These are phyloP conservation scores for Saccharum hybrid DNA, from an alignment of 202 grass and related monocot genomes.

Conservation along the genomic window DNA sequence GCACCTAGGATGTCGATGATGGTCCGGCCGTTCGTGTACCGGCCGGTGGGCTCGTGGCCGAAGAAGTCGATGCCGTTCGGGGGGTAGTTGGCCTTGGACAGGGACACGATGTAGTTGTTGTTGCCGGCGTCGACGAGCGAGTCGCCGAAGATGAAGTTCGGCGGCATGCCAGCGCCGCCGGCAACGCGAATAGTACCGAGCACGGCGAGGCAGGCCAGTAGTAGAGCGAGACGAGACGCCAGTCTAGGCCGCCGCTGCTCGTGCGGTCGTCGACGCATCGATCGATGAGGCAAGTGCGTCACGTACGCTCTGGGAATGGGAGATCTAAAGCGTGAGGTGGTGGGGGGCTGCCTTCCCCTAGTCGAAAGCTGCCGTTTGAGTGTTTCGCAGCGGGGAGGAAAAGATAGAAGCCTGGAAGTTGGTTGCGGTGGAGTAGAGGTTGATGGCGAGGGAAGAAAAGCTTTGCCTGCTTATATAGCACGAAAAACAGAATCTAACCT, in stretches of 20 bases:
- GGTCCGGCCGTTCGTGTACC: conserved; percentile 83
- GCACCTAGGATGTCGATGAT: conserved; percentile 70
- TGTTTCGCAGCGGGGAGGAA: not conserved
- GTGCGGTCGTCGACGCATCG: conserved; percentile 20
- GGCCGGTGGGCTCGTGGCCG: conserved; percentile 55
- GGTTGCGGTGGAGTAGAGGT: not conserved
- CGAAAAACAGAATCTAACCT: not conserved
- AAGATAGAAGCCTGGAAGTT: not conserved
- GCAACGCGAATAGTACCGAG: conserved; percentile 5
- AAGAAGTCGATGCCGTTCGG: conserved; percentile 84
- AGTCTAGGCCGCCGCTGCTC: conserved; percentile 9
- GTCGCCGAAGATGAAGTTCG: conserved; percentile 74
- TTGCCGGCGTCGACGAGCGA: conserved; percentile 87
- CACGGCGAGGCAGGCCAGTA: conserved; percentile 40
- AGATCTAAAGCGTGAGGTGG: not conserved
- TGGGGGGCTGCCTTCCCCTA: not conserved
- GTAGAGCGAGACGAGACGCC: conserved; percentile 1
- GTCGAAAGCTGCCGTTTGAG: not conserved
- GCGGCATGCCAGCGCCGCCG: conserved; percentile 22
- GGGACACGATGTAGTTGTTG: conserved; percentile 70
- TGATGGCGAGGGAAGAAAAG: not conserved
- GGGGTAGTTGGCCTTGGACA: conserved; percentile 69
- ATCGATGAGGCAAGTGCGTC: not conserved
- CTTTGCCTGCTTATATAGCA: conserved; percentile 16
- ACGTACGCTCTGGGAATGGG: not conserved